phyloP scores from a whole-genome alignment of 345 rosid species.

The Camelina sativa region DNA sequence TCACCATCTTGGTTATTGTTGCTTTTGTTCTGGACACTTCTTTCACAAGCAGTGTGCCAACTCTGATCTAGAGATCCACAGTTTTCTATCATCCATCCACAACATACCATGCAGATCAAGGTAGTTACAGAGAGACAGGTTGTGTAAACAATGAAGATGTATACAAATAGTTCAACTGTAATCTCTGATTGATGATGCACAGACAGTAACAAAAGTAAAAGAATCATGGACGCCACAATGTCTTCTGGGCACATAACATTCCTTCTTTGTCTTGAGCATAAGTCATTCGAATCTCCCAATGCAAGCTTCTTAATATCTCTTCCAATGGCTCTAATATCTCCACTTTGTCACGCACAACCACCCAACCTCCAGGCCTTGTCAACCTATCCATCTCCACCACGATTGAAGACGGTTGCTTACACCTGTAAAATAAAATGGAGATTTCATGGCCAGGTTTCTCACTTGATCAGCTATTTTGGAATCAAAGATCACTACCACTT shows the following conservation, averaged over 20 bases:
- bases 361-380: conserved; percentile 92
- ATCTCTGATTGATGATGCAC: neutral
- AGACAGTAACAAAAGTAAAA: neutral
- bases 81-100: too few relatives aligned
- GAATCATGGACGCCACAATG: conserved; percentile 76
- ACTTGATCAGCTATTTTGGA: neutral
- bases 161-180: conserved; percentile 5
- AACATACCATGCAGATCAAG: too few relatives aligned
- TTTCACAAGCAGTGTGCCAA: too few relatives aligned
- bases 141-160: neutral
- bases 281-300: conserved; percentile 92
- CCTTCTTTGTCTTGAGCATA: conserved; percentile 85
- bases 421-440: conserved; percentile 48
- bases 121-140: neutral
- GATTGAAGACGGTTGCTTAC: conserved; percentile 78
- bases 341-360: conserved; percentile 75
- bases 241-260: conserved; percentile 81
- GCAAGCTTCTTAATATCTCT: conserved; percentile 73
- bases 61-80: too few relatives aligned
- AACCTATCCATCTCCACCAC: conserved; percentile 91
- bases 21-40: too few relatives aligned
- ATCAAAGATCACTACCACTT: neutral
- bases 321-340: conserved; percentile 78
- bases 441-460: conserved; percentile 12
- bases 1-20: too few relatives aligned